A percentile compares a stretch with the other conserved stretches of the same genome.
Conservation (phyloP, 208 protist species). For the Leishmania lainsoni region DNA sequence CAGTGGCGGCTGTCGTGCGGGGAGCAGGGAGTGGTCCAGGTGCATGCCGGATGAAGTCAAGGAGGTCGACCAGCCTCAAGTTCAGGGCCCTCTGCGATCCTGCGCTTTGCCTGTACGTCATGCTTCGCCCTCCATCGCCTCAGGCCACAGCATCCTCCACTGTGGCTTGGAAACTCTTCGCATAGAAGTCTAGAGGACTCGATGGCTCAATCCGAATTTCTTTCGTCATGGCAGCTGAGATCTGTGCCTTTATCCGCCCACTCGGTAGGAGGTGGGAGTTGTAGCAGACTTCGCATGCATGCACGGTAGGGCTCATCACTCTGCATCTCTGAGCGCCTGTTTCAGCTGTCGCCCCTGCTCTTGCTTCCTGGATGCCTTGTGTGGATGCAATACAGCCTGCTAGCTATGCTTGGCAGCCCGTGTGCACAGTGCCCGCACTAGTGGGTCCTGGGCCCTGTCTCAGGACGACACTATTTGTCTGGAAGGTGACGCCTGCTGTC, state of each 20-base stretch:
- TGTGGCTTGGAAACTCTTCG: not conserved
- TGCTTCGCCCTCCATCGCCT: not conserved
- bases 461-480: not conserved
- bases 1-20: not conserved
- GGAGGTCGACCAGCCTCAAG: not conserved
- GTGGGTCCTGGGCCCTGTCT: not conserved
- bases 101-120: not conserved
- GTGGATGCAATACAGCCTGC: not conserved
- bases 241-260: not conserved
- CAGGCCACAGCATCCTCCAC: not conserved
- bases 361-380: not conserved
- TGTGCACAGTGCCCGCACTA: not conserved
- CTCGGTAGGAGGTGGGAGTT: not conserved
- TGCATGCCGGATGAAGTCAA: not conserved
- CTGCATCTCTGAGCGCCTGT: not conserved
- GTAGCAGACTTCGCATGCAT: not conserved
- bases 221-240: not conserved
- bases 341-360: not conserved
- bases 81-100: not conserved
- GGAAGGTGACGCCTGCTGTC: not conserved
- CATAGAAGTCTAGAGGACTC: not conserved
- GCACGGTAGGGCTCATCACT: not conserved
- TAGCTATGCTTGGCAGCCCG: not conserved
- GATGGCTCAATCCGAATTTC: not conserved
- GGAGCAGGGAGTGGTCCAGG: not conserved